Conservation (phyloP, 192 early-diverging fungal genomes). For the Backusella mclennaniae region DNA sequence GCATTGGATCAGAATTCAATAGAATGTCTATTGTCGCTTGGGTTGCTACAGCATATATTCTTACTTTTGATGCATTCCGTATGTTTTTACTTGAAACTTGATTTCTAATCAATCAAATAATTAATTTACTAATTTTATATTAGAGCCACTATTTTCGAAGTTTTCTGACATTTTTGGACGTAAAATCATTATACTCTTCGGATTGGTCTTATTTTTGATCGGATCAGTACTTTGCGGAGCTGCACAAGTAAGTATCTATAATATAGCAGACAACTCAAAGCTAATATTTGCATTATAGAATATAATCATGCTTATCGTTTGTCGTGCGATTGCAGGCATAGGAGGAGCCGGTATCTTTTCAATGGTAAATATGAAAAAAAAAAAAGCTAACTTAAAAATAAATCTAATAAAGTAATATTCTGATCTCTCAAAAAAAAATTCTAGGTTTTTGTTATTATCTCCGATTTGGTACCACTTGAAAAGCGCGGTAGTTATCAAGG, state of each 20-base stretch:
- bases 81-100: slow-evolving; percentile 6
- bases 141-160: slow-evolving; percentile 65
- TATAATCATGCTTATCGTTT: slow-evolving; percentile 57
- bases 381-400: neutral
- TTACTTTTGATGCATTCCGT: slow-evolving; percentile 39
- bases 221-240: slow-evolving; percentile 85
- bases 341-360: slow-evolving; percentile 61
- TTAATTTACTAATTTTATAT: slow-evolving; percentile 2
- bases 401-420: neutral
- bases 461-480: slow-evolving; percentile 82
- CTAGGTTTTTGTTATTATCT: slow-evolving; percentile 72
- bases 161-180: slow-evolving; percentile 86
- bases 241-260: slow-evolving; percentile 39
- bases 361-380: slow-evolving; percentile 32
- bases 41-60: slow-evolving; percentile 77
- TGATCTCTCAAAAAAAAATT: neutral
- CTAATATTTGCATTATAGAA: slow-evolving; percentile 8
- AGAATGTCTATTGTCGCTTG: slow-evolving; percentile 68
- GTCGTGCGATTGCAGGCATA: slow-evolving; percentile 63
- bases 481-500: slow-evolving; percentile 74
- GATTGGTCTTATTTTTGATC: slow-evolving; percentile 73
- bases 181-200: slow-evolving; percentile 72
- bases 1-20: slow-evolving; percentile 72
- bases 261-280: neutral
- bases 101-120: neutral